Conservation (phyloP, 768 basidiomycete species). For the Panaeolus papilionaceus region DNA sequence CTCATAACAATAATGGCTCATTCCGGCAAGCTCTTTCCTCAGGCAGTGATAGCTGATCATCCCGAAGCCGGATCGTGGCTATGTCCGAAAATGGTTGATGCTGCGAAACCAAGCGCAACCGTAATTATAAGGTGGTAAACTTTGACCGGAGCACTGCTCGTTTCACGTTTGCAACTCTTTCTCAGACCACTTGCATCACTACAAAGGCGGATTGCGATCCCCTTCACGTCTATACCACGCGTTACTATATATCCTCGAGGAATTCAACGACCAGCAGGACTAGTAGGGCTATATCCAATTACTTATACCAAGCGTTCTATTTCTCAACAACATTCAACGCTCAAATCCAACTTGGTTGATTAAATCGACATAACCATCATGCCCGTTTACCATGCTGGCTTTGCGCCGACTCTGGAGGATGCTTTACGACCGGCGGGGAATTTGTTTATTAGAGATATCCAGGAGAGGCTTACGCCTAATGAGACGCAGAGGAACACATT, state of each 20-base stretch:
- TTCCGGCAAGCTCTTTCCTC: background rate
- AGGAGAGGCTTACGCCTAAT: conserved; percentile 63
- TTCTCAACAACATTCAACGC: background rate
- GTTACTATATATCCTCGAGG: background rate
- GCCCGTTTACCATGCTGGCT: conserved; percentile 17
- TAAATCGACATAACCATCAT: background rate
- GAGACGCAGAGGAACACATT: conserved; percentile 77
- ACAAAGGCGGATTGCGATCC: background rate
- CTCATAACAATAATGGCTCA: background rate
- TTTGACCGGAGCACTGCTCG: conserved; percentile 10
- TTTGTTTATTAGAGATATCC: conserved; percentile 45
- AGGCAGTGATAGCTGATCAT: background rate
- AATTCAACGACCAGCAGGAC: background rate
- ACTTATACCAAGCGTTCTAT: background rate
- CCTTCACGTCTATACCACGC: conserved; percentile 4
- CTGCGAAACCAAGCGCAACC: conserved; percentile 1
- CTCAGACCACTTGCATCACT: conserved; percentile 6
- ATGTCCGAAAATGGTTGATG: conserved; percentile 12
- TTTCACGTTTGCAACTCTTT: background rate
- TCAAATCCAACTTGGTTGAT: background rate
- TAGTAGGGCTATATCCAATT: background rate
- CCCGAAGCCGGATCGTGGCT: background rate
- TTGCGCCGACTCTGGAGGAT: conserved; percentile 25
- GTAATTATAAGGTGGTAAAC: background rate
- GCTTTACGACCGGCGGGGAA: background rate